Conservation (phyloP, 768 basidiomycete genomes). For the Mycena belliarum region DNA sequence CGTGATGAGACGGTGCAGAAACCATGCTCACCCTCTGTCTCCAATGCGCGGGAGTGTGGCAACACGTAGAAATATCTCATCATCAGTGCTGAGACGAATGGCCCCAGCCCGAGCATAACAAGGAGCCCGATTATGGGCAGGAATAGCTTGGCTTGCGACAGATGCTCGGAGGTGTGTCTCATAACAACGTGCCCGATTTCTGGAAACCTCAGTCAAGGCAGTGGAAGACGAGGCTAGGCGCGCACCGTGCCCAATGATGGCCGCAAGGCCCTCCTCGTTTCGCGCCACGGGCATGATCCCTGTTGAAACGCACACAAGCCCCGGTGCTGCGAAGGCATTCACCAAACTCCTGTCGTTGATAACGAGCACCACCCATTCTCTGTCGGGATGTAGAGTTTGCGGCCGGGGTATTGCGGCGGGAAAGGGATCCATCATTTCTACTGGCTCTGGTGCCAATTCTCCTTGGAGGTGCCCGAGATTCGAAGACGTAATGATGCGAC, state of each 20-base stretch:
- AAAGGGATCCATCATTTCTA: constrained; percentile 27
- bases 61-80: constrained; percentile 61
- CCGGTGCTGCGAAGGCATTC: constrained; percentile 21
- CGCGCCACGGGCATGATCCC: constrained; percentile 19
- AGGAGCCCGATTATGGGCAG: constrained; percentile 44
- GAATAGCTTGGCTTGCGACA: constrained; percentile 20
- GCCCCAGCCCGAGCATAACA: constrained; percentile 54
- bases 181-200: constrained; percentile 20
- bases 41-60: constrained; percentile 81
- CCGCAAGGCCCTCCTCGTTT: constrained; percentile 20
- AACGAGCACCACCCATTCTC: constrained; percentile 21
- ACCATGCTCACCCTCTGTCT: constrained; percentile 65
- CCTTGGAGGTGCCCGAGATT: constrained; percentile 65
- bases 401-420: constrained; percentile 6
- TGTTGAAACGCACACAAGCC: constrained; percentile 19
- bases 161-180: constrained; percentile 12
- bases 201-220: not conserved
- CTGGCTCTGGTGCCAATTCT: constrained; percentile 25
- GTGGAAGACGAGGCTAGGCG: not conserved
- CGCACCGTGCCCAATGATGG: constrained; percentile 21
- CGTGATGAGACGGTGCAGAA: not conserved
- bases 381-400: constrained; percentile 1
- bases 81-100: constrained; percentile 49
- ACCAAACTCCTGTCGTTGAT: constrained; percentile 13
- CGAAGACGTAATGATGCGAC: constrained; percentile 67